A percentile compares a stretch with the other conserved stretches of the same genome.
Conservation (phyloP, 257 asterid species). For the Fraxinus anomala region DNA sequence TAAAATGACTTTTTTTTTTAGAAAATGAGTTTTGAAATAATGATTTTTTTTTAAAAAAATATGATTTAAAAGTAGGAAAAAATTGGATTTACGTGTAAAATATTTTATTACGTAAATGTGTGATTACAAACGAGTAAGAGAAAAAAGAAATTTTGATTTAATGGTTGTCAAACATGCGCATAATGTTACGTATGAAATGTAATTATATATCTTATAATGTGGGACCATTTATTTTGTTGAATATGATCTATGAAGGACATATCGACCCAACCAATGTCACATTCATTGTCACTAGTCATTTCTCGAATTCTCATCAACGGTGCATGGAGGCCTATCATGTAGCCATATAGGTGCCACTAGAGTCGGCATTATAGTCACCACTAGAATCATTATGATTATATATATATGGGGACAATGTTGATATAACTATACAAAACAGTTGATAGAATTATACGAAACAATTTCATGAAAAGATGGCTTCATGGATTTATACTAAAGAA, state of each 20-base stretch:
- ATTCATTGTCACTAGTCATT: neutral
- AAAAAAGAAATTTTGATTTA: too few species aligned
- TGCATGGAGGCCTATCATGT: neutral
- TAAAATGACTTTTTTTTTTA: too few species aligned
- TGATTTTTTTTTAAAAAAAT: too few species aligned
- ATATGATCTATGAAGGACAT: neutral
- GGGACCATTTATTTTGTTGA: neutral
- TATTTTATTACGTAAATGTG: too few species aligned
- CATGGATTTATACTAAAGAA: neutral
- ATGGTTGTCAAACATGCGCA: too few species aligned
- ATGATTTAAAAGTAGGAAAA: too few species aligned
- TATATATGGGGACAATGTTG: neutral
- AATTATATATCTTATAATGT: neutral
- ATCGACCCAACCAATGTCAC: neutral
- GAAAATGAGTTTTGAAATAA: too few species aligned
- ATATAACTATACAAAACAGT: neutral
- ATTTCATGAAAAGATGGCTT: neutral
- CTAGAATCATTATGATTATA: neutral
- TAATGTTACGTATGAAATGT: neutral
- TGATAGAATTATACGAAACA: neutral
- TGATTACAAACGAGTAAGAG: too few species aligned
- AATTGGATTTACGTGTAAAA: too few species aligned
- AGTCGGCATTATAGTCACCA: slow-evolving; percentile 8
- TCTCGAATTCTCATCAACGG: neutral
- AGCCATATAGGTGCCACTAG: neutral